Conservation (phyloP, 75 land plant species). For the Adiantum capillusveneris region DNA sequence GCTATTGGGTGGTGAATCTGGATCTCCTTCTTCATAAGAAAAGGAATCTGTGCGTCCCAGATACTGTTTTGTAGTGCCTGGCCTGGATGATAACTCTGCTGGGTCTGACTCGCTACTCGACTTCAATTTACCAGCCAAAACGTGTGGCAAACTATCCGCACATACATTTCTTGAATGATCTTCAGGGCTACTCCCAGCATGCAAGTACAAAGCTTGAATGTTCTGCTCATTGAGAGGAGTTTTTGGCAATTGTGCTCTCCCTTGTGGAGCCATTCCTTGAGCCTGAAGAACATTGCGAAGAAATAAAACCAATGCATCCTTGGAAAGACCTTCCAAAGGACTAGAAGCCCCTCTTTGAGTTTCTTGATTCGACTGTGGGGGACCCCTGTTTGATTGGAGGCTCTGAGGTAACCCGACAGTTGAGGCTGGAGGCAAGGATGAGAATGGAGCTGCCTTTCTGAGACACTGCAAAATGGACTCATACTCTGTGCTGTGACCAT, state of each 20-base stretch:
- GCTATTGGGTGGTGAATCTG: no score
- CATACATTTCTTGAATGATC: neutral
- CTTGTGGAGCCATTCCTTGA: neutral
- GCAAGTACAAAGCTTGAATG: neutral
- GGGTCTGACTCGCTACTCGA: no score
- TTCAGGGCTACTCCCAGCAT: neutral
- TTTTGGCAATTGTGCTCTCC: neutral
- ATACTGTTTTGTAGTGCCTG: neutral
- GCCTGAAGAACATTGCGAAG: neutral
- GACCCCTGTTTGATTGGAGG: neutral
- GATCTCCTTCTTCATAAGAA: no score
- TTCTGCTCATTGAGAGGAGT: neutral
- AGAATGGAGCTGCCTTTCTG: neutral
- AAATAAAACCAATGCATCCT: neutral
- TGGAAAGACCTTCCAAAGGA: neutral
- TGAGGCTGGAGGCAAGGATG: neutral
- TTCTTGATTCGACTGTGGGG: neutral
- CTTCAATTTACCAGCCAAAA: neutral
- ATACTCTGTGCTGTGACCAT: neutral
- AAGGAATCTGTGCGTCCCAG: no score
- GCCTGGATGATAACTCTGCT: neutral
- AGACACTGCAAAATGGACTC: neutral
- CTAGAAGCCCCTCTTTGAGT: neutral
- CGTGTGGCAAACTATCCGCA: neutral
- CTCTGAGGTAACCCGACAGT: neutral